phyloP scores from a whole-genome alignment of 148 eudicot species.

The Amaranthus hypochondriacus region DNA sequence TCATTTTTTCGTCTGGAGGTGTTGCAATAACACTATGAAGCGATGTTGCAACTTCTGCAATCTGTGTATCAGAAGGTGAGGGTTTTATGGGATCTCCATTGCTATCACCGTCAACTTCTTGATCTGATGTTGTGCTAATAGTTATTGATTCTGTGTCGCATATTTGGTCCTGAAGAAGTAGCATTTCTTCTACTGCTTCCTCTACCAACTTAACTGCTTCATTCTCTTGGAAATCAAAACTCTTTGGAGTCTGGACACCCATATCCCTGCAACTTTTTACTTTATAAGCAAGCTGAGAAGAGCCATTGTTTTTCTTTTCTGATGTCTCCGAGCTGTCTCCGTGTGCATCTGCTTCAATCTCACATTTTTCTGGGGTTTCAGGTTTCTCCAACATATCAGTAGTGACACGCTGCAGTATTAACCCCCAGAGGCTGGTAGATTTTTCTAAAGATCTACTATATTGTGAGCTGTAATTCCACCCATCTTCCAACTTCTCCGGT shows the following conservation, averaged over 20 bases:
- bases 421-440: conserved; percentile 59
- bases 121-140: conserved; percentile 34
- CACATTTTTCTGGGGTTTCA: conserved; percentile 18
- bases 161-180: conserved; percentile 47
- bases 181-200: conserved; percentile 72
- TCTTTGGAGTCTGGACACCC: conserved; percentile 28
- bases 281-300: conserved; percentile 7
- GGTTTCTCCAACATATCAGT: conserved; percentile 44
- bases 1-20: conserved; percentile 18
- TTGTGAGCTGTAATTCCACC: conserved; percentile 3
- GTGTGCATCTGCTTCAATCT: conserved; percentile 22
- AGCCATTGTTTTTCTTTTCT: conserved; percentile 10
- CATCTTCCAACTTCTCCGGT: conserved; percentile 18
- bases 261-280: conserved; percentile 18
- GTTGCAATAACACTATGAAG: neutral
- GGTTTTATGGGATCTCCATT: conserved; percentile 16
- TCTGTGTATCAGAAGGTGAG: conserved; percentile 13
- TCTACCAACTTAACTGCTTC: conserved; percentile 66
- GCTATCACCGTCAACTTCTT: conserved; percentile 22
- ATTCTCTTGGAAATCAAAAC: conserved; percentile 36
- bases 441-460: conserved; percentile 26
- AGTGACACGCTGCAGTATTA: conserved; percentile 63
- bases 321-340: conserved; percentile 13
- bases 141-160: conserved; percentile 39
- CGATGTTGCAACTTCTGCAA: conserved; percentile 11